Conservation (phyloP, 2,329 filamentous ascomycete genomes). For the Hypoxylon rubiginosum region DNA sequence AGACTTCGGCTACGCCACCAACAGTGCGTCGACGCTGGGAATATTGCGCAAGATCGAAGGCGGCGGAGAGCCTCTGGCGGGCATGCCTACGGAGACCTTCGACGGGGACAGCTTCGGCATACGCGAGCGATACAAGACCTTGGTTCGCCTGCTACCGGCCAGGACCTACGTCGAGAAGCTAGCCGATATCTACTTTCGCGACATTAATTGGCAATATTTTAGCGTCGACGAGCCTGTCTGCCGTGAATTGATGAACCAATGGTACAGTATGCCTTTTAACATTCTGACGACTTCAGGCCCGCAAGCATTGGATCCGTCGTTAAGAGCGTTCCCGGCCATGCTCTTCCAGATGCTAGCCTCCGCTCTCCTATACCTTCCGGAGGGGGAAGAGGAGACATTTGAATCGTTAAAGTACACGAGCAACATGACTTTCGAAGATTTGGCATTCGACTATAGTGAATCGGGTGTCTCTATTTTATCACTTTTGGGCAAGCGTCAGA, state of each 20-base stretch:
- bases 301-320: conserved; percentile 62
- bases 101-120: conserved; percentile 58
- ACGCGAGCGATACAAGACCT: conserved; percentile 69
- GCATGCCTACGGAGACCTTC: conserved; percentile 50
- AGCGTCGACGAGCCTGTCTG: conserved; percentile 68
- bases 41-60: conserved; percentile 69
- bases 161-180: conserved; percentile 68
- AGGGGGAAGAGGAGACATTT: conserved; percentile 62
- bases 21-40: conserved; percentile 64
- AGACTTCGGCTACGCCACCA: conserved; percentile 67
- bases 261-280: conserved; percentile 67
- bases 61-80: conserved; percentile 54
- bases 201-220: conserved; percentile 72
- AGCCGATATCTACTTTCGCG: conserved; percentile 66
- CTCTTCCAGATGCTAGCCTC: conserved; percentile 71
- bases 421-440: conserved; percentile 71
- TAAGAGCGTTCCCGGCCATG: conserved; percentile 70
- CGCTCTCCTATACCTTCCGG: conserved; percentile 66
- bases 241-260: conserved; percentile 64
- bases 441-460: conserved; percentile 73
- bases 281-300: conserved; percentile 64
- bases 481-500: conserved; percentile 68
- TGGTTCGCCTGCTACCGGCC: conserved; percentile 70
- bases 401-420: conserved; percentile 70
- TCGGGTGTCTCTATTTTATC: conserved; percentile 66